Evolutionary conservation across 768 basidiomycete species (phyloP).

Genomic region (Boletus pseudo-olivaceus): DNA sequence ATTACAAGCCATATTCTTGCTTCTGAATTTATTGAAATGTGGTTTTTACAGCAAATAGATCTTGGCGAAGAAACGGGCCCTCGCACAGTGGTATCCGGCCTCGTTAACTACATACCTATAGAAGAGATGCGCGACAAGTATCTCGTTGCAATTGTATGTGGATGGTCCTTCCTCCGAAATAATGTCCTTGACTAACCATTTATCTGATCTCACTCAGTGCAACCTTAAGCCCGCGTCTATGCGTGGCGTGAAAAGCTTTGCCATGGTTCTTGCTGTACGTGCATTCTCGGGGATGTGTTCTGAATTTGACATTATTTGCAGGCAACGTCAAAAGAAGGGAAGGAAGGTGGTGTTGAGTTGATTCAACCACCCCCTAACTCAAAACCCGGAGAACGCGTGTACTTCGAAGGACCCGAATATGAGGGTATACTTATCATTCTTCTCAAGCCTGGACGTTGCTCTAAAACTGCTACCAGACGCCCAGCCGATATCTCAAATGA

Average conservation of each 20-base stretch:
- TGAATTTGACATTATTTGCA: constrained; percentile 28
- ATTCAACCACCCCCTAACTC: constrained; percentile 83
- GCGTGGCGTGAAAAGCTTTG: constrained; percentile 97
- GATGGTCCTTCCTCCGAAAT: not conserved
- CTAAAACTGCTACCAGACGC: constrained; percentile 38
- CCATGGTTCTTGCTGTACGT: constrained; percentile 92
- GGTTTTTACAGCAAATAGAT: constrained; percentile 77
- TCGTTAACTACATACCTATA: constrained; percentile 94
- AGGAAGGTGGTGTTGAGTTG: constrained; percentile 87
- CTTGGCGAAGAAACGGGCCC: constrained; percentile 94
- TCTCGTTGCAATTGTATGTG: constrained; percentile 75
- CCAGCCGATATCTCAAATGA: constrained; percentile 76
- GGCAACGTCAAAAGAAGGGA: constrained; percentile 90
- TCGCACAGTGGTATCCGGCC: constrained; percentile 92
- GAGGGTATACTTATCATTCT: constrained; percentile 51
- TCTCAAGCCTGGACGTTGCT: not conserved
- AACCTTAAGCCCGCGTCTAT: constrained; percentile 95
- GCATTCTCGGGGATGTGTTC: not conserved
- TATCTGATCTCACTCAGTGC: constrained; percentile 44
- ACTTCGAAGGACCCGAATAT: constrained; percentile 89
- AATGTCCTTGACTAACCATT: not conserved
- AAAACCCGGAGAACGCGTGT: constrained; percentile 90
- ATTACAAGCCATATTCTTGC: not conserved
- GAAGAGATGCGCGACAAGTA: constrained; percentile 86
- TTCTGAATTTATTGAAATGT: not conserved